Conservation (phyloP, 2,329 filamentous ascomycete genomes). For the Colletotrichum tofieldiae region DNA sequence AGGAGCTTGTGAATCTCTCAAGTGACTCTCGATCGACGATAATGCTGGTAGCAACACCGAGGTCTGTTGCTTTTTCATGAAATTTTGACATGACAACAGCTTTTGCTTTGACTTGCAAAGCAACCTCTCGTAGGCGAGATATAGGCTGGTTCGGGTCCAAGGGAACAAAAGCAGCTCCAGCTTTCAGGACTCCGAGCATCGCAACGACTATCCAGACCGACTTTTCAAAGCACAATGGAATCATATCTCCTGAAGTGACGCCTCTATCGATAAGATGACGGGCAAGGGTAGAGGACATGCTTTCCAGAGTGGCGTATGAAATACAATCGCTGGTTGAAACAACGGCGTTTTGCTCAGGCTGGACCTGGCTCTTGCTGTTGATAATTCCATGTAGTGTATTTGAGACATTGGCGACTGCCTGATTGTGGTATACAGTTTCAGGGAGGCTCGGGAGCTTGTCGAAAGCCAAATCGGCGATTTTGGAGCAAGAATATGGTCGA, state of each 20-base stretch:
- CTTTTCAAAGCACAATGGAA: constrained; percentile 37
- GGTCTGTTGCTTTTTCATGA: constrained; percentile 27
- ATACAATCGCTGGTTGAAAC: not conserved
- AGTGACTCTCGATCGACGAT: constrained; percentile 55
- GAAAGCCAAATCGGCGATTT: not conserved
- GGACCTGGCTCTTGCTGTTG: not conserved
- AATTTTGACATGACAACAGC: constrained; percentile 8
- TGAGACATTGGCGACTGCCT: not conserved
- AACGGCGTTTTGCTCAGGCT: constrained; percentile 9
- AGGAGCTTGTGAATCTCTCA: constrained; percentile 23
- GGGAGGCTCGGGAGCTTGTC: not conserved
- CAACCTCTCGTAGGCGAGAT: constrained; percentile 17
- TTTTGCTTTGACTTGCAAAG: constrained; percentile 7
- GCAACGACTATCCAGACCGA: constrained; percentile 33
- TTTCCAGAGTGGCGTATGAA: constrained; percentile 12
- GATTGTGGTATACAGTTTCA: not conserved
- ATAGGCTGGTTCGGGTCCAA: constrained; percentile 34
- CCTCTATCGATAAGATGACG: not conserved
- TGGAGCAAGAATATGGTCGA: too few species aligned
- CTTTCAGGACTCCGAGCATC: constrained; percentile 32
- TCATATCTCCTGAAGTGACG: not conserved
- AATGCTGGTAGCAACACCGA: not conserved
- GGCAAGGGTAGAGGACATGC: constrained; percentile 10
- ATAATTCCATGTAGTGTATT: constrained; percentile 13
- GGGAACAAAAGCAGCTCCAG: constrained; percentile 28